Conservation (phyloP, 1,284 basidiomycete species). For the Trametes versicolor region DNA sequence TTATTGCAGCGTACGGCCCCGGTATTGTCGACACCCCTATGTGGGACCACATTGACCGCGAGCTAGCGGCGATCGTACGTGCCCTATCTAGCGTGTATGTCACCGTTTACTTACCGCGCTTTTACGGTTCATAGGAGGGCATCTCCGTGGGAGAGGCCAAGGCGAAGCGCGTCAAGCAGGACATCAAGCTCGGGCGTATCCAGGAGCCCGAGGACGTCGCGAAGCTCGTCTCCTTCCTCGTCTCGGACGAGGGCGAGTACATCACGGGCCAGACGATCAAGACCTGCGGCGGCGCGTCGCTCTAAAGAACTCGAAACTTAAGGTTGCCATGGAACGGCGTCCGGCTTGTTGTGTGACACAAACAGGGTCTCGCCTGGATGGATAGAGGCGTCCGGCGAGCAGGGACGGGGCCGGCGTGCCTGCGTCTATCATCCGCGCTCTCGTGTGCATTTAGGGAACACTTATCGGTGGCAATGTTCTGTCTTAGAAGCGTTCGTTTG, state of each 20-base stretch:
- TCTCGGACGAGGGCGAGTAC: conserved; percentile 50
- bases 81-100: not conserved
- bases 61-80: conserved; percentile 45
- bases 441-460: not conserved
- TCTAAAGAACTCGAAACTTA: too few species aligned
- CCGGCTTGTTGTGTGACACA: not conserved
- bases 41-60: conserved; percentile 50
- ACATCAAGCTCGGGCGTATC: conserved; percentile 45
- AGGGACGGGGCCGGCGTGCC: conserved; percentile 28
- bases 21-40: conserved; percentile 49
- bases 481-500: conserved; percentile 14
- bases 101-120: not conserved
- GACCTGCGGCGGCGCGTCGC: conserved; percentile 47
- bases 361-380: not conserved
- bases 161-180: conserved; percentile 44
- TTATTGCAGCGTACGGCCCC: conserved; percentile 43
- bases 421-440: conserved; percentile 14
- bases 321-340: too few species aligned
- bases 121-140: conserved; percentile 34
- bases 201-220: conserved; percentile 53
- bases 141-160: conserved; percentile 45
- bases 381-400: conserved; percentile 7
- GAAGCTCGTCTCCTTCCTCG: conserved; percentile 55
- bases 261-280: conserved; percentile 53
- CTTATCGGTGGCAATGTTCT: not conserved